These are phyloP conservation scores for Magnusiomyces paraingens DNA, from an alignment of 1,139 yeast species.

Conservation along the genomic window DNA sequence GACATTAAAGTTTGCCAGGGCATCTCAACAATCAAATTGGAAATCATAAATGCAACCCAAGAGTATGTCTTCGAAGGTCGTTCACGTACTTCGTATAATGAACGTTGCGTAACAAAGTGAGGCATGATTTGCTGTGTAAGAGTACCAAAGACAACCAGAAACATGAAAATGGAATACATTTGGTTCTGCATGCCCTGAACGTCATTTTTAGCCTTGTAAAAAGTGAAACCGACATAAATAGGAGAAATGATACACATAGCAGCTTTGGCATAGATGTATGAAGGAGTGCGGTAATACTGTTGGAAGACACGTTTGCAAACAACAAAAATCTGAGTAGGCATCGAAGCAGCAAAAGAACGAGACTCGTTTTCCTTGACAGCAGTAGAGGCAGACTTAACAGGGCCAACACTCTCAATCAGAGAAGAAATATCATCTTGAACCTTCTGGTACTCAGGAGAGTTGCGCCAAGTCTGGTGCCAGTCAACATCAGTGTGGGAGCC, in stretches of 20 bases:
- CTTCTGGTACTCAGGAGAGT: constrained; percentile 45
- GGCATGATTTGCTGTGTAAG: constrained; percentile 66
- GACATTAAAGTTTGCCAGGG: constrained; percentile 65
- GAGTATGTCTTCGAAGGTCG: constrained; percentile 43
- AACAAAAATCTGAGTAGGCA: constrained; percentile 41
- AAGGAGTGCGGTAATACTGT: constrained; percentile 66
- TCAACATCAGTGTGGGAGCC: constrained; percentile 57
- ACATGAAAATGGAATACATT: constrained; percentile 56
- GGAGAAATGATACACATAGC: constrained; percentile 43
- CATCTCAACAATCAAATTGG: constrained; percentile 60
- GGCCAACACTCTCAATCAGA: constrained; percentile 19
- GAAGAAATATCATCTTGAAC: constrained; percentile 35
- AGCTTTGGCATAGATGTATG: constrained; percentile 55
- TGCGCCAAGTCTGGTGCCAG: constrained; percentile 55
- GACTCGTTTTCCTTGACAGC: constrained; percentile 18
- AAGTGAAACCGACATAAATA: constrained; percentile 61
- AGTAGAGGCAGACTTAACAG: background rate
- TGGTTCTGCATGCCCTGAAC: constrained; percentile 36
- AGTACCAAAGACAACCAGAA: constrained; percentile 51
- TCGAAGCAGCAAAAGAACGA: constrained; percentile 35
- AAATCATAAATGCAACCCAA: constrained; percentile 50
- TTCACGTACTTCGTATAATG: constrained; percentile 46
- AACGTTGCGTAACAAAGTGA: constrained; percentile 56
- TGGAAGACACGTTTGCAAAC: constrained; percentile 46
- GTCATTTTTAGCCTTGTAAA: constrained; percentile 54